These are phyloP conservation scores for Xylariaceae sp. DNA, from an alignment of 2,329 filamentous ascomycete species.

Conservation along the genomic window DNA sequence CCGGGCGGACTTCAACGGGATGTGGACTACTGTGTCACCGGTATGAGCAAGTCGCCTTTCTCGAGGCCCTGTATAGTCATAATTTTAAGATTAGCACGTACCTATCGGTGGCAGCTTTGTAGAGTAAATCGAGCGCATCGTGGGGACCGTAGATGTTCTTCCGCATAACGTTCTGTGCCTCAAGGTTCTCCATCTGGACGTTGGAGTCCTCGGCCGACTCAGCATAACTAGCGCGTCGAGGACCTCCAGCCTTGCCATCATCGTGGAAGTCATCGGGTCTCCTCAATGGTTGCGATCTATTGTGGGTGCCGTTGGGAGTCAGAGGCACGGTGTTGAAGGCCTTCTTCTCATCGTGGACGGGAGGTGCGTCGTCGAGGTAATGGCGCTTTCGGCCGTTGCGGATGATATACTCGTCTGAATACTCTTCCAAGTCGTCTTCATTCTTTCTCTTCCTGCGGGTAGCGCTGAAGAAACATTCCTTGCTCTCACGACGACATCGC, in stretches of 20 bases:
- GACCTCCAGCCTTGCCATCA: conserved; percentile 33
- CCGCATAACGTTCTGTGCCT: conserved; percentile 64
- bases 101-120: conserved; percentile 76
- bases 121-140: conserved; percentile 86
- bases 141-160: conserved; percentile 83
- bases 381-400: conserved; percentile 72
- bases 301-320: conserved; percentile 64
- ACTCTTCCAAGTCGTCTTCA: conserved; percentile 57
- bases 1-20: conserved; percentile 23
- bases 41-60: too few species aligned
- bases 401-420: conserved; percentile 64
- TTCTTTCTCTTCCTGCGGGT: conserved; percentile 89
- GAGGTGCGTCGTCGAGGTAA: conserved; percentile 46
- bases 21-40: conserved; percentile 25
- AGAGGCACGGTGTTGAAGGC: conserved; percentile 56
- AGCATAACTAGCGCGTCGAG: conserved; percentile 30
- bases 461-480: conserved; percentile 95
- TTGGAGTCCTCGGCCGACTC: conserved; percentile 53
- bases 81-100: conserved; percentile 14
- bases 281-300: conserved; percentile 63
- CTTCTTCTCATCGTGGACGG: conserved; percentile 40
- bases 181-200: conserved; percentile 61
- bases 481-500: conserved; percentile 89
- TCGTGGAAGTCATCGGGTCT: conserved; percentile 49
- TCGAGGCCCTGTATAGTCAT: too few species aligned